Evolutionary conservation across 371 early-diverging fungal genomes (phyloP), one percentile per base, ranked within the genome.

Genomic region (Actinomortierella ambigua): DNA sequence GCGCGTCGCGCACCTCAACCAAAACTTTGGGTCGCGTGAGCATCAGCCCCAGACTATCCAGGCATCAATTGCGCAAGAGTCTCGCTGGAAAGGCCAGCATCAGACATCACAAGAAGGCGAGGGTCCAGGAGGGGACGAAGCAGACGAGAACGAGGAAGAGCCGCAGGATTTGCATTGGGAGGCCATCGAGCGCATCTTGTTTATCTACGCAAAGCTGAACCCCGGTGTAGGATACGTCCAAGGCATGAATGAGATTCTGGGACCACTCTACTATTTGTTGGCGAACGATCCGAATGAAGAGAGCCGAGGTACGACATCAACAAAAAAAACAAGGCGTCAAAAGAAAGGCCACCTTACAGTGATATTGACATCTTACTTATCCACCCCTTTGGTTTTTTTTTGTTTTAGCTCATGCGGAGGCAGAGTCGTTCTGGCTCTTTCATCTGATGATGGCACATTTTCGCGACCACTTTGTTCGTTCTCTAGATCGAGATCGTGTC

Each of bases 201-300:
- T 89, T 65, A 88, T 94, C 26, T 93, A 90, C 73, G 91, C 93
- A 17, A 90, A 90, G 62, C 68, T 94, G 40, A 95, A 94, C 63
- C 90, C 90, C 2, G 94, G 95, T 7, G 88, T 92, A 5, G 91
- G 93, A 0, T 95, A 95, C 69, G 90, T 93, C 14, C 95, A 95
- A 70, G 94, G 95, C 44, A 94, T 95, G 95, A 94, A 93, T 66
- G 92, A 94, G 65, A 70, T 95, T 29, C 65, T 94, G 18, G 94
- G 88, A 5, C 93, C 95, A 0, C 83, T 95, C 23, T 95, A 94
- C 68, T 94, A 91, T 49, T 87, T 93, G 0, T 79, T 91, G 63
- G 90, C 92, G 23, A 85, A 90, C 20, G 88, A 91, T 58, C 27
- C 67, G 15, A 80, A 82, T 44, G 76, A 79, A 47, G 56, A 47